Percentiles rank a stretch among this genome's conserved stretches.
Evolutionary conservation across 305 asterid genomes (phyloP).

Genomic region (Stenogyne calaminthoides): DNA sequence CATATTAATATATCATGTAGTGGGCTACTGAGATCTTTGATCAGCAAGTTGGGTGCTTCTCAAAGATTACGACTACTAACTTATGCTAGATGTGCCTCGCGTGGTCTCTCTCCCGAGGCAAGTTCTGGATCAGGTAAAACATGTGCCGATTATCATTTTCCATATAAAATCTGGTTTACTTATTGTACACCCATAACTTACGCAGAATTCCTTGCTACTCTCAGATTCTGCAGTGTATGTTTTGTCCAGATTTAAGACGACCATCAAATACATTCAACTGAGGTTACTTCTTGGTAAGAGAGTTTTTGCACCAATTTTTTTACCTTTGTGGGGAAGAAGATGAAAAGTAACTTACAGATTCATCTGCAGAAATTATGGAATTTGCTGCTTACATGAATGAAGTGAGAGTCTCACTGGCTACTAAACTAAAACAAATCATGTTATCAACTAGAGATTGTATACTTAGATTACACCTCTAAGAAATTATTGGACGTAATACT

Average conservation of each 20-base stretch:
- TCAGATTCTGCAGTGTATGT: conserved; percentile 44
- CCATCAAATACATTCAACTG: conserved; percentile 52
- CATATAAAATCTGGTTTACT: not conserved
- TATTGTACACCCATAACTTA: conserved; percentile 1
- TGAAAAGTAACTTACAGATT: not conserved
- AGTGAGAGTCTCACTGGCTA: conserved; percentile 33
- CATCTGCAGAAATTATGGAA: conserved; percentile 60
- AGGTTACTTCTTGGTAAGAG: conserved; percentile 64
- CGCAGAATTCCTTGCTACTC: conserved; percentile 17
- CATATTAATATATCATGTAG: conserved; percentile 37
- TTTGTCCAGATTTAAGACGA: conserved; percentile 46
- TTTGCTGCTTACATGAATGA: conserved; percentile 47
- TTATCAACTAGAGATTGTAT: conserved; percentile 41
- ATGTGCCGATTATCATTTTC: not conserved
- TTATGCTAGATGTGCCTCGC: conserved; percentile 78
- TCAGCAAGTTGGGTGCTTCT: conserved; percentile 87
- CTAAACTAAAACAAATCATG: conserved; percentile 36
- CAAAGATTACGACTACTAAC: conserved; percentile 61
- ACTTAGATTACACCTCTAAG: conserved; percentile 29
- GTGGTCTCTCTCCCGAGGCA: conserved; percentile 50
- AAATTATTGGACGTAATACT: not conserved
- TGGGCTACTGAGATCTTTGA: conserved; percentile 82
- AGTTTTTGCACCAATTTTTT: conserved; percentile 1
- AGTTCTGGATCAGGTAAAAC: conserved; percentile 57
- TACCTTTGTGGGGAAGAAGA: not conserved